A percentile compares a stretch with the other conserved stretches of the same genome.
These are phyloP conservation scores for Apiospora aurea DNA, from an alignment of 2,329 filamentous ascomycete genomes.

Conservation along the genomic window DNA sequence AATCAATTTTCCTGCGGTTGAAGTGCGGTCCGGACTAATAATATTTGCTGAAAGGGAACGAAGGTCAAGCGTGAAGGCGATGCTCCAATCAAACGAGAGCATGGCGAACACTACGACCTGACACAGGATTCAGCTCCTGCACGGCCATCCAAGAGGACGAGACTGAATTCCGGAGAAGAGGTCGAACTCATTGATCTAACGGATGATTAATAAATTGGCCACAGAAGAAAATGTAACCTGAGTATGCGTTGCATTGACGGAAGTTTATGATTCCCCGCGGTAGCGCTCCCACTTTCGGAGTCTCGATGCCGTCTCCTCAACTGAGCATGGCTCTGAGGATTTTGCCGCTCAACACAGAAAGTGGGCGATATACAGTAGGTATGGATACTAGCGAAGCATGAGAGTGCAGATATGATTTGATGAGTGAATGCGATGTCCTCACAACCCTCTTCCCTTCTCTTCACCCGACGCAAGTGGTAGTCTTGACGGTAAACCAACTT, in stretches of 20 bases:
- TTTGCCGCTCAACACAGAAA: not conserved
- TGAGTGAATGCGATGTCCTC: not conserved
- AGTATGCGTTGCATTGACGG: not conserved
- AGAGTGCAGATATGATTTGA: not conserved
- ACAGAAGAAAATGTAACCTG: not conserved
- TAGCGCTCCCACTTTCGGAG: slow-evolving; percentile 5
- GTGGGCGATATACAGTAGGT: not conserved
- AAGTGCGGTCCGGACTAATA: not conserved
- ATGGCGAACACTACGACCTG: slow-evolving; percentile 38
- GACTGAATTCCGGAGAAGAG: slow-evolving; percentile 27
- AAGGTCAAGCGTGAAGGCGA: slow-evolving; percentile 30
- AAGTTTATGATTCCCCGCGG: slow-evolving; percentile 1
- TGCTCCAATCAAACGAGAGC: slow-evolving; percentile 38
- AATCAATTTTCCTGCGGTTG: not conserved
- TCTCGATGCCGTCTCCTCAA: slow-evolving; percentile 9
- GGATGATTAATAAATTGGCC: slow-evolving; percentile 31
- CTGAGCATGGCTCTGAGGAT: not conserved
- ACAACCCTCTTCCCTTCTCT: not conserved
- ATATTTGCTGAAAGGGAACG: not conserved
- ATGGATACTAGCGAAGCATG: not conserved
- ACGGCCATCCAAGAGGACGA: slow-evolving; percentile 30
- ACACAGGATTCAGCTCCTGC: slow-evolving; percentile 30
- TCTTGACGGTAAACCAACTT: not conserved
- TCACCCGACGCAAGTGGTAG: not conserved
- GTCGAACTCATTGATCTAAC: slow-evolving; percentile 36